Base-by-base conservation (phyloP, 352 stramenopile genomes). In the Pythium angustatum region DNA sequence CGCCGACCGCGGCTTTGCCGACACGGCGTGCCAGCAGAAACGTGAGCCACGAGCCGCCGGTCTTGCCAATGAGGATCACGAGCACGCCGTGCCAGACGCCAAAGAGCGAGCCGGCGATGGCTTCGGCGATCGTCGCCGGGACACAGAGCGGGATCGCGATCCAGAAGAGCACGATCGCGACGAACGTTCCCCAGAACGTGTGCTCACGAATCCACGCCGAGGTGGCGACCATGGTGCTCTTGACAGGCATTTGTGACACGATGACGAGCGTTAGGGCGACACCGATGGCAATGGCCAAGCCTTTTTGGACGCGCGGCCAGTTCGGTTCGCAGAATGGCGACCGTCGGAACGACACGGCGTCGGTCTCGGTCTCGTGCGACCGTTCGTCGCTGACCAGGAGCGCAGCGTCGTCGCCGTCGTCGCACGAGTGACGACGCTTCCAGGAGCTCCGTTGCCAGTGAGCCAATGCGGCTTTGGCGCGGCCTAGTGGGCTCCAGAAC, bases 1-100 rank as follows among this genome's bases (percentile, higher is more conserved):
- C 73, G 19, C 84, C 84, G 45, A 91, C 76, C 40, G 78, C 59
- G 7, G 75, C 76, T 31, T 85, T 88, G 51, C 82, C 82, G 57
- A 91, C 69, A 6, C 63, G 62, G 4, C 84, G 71, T 0, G 72
- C 84, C 44, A 91, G 49, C 2, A 88, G 56, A 43, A 93, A 93
- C 57, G 82, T 75, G 19, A 90, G 57, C 47, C 85, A 76, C 44
- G 82, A 93, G 12, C 84, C 84, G 31, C 76, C 76, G 0, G 84
- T 89, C 50, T 90, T 90, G 52, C 84, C 84, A 19, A 93, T 58
- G 2, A 79, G 59, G 36, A 88, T 90, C 19, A 90, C 77, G 33
- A 87, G 3, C 4, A 90, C 67, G 3, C 66, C 84, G 27, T 77
- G 68, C 0, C 62, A 49, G 1, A 90, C 75, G 17, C 82, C 79